These are phyloP conservation scores for Aspergillus ustus DNA, from an alignment of 2,329 filamentous ascomycete species.

Conservation along the genomic window DNA sequence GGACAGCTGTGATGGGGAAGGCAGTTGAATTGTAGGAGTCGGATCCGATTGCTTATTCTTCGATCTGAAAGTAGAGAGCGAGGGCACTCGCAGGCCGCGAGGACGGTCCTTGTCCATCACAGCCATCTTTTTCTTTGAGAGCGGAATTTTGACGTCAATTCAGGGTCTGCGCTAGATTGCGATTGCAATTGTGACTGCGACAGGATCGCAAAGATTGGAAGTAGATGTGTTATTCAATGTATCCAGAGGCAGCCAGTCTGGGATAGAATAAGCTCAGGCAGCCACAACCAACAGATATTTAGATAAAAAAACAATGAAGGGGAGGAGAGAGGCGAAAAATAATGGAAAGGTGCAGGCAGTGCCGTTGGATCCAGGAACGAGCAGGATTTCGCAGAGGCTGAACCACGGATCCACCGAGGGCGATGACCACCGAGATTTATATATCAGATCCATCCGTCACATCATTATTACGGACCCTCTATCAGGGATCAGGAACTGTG, in stretches of 20 bases:
- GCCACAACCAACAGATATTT: background rate
- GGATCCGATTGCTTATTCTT: conserved; percentile 30
- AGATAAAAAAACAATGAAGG: background rate
- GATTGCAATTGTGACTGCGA: background rate
- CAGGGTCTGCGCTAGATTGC: conserved; percentile 4
- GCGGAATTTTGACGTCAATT: conserved; percentile 10
- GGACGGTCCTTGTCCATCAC: conserved; percentile 41
- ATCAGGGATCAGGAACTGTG: background rate
- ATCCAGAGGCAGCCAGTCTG: background rate
- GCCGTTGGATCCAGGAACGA: conserved; percentile 15
- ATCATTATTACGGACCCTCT: conserved; percentile 2
- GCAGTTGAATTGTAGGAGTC: conserved; percentile 13
- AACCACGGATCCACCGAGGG: conserved; percentile 21
- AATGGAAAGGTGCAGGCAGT: background rate
- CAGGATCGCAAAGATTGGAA: background rate
- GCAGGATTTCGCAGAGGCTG: conserved; percentile 16
- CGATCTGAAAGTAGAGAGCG: conserved; percentile 37
- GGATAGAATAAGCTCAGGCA: background rate
- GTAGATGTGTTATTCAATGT: background rate
- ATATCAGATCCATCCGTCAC: conserved; percentile 8
- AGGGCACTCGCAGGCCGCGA: conserved; percentile 39
- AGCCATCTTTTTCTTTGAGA: conserved; percentile 30
- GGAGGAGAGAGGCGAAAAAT: conserved; percentile 6
- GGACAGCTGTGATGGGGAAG: conserved; percentile 15
- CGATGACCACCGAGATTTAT: conserved; percentile 6